These are phyloP conservation scores for Zoysia japonica DNA, from an alignment of 176 grass and related monocot species.

Conservation along the genomic window DNA sequence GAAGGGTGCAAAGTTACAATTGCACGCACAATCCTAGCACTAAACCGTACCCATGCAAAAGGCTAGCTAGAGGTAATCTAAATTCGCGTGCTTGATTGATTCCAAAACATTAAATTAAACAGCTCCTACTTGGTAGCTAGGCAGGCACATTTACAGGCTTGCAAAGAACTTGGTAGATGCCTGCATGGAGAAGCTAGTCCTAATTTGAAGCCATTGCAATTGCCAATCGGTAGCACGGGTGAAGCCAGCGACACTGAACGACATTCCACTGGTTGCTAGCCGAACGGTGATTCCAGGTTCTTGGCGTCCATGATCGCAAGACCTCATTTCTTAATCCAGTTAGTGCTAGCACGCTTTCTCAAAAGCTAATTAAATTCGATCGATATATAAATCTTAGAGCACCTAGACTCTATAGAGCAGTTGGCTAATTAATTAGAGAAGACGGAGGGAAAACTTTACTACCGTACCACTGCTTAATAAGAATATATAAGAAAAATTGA, in stretches of 20 bases:
- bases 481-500: too few species aligned
- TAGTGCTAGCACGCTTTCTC: conserved; percentile 29
- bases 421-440: too few species aligned
- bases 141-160: conserved; percentile 44
- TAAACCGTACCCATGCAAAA: neutral
- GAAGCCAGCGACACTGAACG: too few species aligned
- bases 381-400: neutral
- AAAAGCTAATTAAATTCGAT: conserved; percentile 47
- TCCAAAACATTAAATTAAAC: conserved; percentile 43
- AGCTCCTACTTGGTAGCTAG: conserved; percentile 14
- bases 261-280: neutral
- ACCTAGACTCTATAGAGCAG: neutral
- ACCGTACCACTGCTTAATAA: too few species aligned
- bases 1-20: neutral
- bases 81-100: conserved; percentile 26
- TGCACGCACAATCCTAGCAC: conserved; percentile 35
- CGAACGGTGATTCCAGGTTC: conserved; percentile 28
- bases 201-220: too few species aligned
- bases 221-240: too few species aligned
- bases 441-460: too few species aligned
- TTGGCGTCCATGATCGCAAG: neutral
- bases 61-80: neutral
- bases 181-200: neutral
- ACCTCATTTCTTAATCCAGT: conserved; percentile 29
- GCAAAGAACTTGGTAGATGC: conserved; percentile 33